These are phyloP conservation scores for Lithospermum erythrorhizon DNA, from an alignment of 257 asterid species.

Conservation along the genomic window DNA sequence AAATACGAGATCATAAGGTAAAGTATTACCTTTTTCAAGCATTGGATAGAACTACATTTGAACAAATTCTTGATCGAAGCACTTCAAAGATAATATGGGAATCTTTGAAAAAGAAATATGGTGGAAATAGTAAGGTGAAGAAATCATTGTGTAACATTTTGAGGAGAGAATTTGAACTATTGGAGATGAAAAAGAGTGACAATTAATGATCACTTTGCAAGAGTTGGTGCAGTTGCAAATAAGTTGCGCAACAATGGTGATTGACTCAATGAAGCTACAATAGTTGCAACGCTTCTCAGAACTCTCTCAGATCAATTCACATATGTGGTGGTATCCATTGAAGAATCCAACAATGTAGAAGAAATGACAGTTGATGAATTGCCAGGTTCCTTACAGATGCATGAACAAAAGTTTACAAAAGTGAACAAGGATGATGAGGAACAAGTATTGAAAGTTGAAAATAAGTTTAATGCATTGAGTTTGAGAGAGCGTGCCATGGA, in stretches of 20 bases:
- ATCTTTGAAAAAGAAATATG: background rate
- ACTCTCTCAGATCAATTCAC: background rate
- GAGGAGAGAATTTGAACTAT: background rate
- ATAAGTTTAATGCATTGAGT: background rate
- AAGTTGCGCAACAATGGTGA: background rate
- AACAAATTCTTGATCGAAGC: background rate
- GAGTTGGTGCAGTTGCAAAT: background rate
- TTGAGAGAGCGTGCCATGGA: too few relatives aligned
- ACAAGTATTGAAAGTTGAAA: background rate
- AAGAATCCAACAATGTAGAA: background rate
- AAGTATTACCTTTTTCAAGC: background rate
- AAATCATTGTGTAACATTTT: background rate
- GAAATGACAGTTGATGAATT: background rate
- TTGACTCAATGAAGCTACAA: background rate
- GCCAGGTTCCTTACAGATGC: background rate
- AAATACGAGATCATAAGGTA: background rate
- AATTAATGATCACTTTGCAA: background rate
- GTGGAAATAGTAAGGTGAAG: background rate
- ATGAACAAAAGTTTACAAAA: background rate
- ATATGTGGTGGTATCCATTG: background rate
- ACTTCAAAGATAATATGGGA: background rate
- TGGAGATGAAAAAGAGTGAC: background rate
- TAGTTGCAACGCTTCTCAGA: background rate
- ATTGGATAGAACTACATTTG: background rate
- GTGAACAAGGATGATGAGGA: background rate